Evolutionary conservation across 2,329 filamentous ascomycete genomes (phyloP), one percentile per base, ranked within the genome.

Genomic region (Phialocephala subalpina): DNA sequence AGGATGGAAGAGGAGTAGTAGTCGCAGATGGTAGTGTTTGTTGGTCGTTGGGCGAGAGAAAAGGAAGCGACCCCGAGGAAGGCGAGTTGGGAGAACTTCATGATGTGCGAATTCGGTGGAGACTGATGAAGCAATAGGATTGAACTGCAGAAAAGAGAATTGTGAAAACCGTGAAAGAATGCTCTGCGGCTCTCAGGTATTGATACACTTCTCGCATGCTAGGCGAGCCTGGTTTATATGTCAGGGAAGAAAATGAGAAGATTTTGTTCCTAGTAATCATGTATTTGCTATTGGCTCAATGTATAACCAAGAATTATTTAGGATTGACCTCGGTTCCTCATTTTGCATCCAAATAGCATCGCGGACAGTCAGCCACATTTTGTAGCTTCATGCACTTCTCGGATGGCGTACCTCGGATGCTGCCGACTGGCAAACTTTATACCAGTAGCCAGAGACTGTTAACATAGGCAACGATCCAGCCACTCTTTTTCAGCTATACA

Each of bases 1-100:
- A 70, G 63, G 12, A 70, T 40, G 1, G 53, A 49, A 2, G 35
- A 20, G n/a, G 69, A 59, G 60, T 69, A 70, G 58, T 63, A 67
- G 57, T 70, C 69, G 57, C 69, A 70, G 47, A 70, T 64, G 11
- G 67, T 47, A 18, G 52, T 63, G 33, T 59, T 62, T 7, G 57
- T 7, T 5, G 63, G 65, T 14, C 66, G 66, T 58, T 64, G 58
- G 27, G 63, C 60, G 40, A 62, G 12, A 20, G 27, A 4, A 2
- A 47, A 35, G 40, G 58, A n/a, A n/a, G 27, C 14, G 12, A 60
- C 8, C 22, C 7, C 1, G 38, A 60, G 12, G 20, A 47, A 12
- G 12, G 55, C 1, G 36, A 59, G 36, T 5, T 18, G 36, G 22
- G 55, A 9, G 55, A 58, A 22, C 16, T 40, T 58, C 55, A 58